Conservation (phyloP, 306 rosid genomes). For the Carpinus fangiana region DNA sequence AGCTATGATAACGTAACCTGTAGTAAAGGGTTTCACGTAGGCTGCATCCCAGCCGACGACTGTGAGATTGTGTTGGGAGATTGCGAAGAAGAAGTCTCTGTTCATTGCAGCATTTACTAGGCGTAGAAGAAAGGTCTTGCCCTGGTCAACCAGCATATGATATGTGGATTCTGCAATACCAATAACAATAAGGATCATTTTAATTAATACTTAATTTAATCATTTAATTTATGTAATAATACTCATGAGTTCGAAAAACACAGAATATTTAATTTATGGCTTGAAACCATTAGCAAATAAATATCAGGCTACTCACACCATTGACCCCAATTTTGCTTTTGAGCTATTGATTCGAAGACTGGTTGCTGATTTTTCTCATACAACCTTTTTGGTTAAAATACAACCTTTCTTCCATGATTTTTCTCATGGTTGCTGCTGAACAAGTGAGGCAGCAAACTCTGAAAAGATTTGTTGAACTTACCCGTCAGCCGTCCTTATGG, state of each 20-base stretch:
- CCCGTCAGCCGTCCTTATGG: too few relatives aligned
- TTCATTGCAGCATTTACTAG: constrained; percentile 40
- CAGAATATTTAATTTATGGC: constrained; percentile 46
- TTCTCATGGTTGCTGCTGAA: constrained; percentile 95
- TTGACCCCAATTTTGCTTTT: constrained; percentile 93
- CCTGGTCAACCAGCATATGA: constrained; percentile 18
- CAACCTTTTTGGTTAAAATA: neutral
- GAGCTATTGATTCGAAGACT: constrained; percentile 76
- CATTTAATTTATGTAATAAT: too few relatives aligned
- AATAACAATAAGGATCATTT: too few relatives aligned
- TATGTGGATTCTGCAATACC: neutral
- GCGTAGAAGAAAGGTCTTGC: constrained; percentile 39
- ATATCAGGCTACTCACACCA: constrained; percentile 89
- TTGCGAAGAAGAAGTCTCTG: constrained; percentile 32
- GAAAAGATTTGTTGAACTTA: constrained; percentile 63
- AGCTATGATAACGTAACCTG: constrained; percentile 32
- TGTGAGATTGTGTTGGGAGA: constrained; percentile 39
- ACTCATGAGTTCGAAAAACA: too few relatives aligned
- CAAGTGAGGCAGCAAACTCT: constrained; percentile 81
- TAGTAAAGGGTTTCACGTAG: constrained; percentile 35
- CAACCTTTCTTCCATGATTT: constrained; percentile 71
- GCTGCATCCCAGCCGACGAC: constrained; percentile 35
- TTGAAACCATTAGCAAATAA: constrained; percentile 74
- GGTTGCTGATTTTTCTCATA: constrained; percentile 6
- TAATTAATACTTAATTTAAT: too few relatives aligned